Conservation (phyloP, 768 basidiomycete genomes). For the Suillus bovinus region DNA sequence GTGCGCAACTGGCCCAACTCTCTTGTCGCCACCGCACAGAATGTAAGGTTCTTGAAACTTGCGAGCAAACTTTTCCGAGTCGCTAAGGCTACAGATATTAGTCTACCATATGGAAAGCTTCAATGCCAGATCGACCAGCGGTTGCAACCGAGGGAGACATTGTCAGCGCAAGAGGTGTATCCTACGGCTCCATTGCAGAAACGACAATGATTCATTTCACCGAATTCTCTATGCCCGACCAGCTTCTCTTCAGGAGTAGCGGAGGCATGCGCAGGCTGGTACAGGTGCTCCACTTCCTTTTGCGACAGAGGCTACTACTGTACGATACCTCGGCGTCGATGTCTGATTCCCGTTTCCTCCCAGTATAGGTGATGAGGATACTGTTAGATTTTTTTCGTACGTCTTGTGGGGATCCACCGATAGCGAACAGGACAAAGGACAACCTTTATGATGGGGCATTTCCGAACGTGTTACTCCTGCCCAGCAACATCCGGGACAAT, state of each 20-base stretch:
- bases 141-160: neutral
- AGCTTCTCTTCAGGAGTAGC: slow-evolving; percentile 18
- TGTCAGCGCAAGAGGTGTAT: neutral
- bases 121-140: slow-evolving; percentile 2
- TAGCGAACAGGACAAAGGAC: no score
- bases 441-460: slow-evolving; percentile 19
- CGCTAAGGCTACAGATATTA: no score
- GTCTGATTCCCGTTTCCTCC: slow-evolving; percentile 1
- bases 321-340: slow-evolving; percentile 19
- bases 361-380: slow-evolving; percentile 11
- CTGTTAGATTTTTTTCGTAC: no score
- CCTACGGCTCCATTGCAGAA: slow-evolving; percentile 10
- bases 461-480: slow-evolving; percentile 18
- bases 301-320: slow-evolving; percentile 13
- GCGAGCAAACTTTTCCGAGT: no score
- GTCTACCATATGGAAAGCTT: no score
- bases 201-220: no score
- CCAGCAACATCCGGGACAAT: slow-evolving; percentile 16
- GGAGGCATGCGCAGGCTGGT: slow-evolving; percentile 10
- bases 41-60: no score
- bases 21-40: no score
- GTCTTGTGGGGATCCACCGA: no score
- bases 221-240: slow-evolving; percentile 21
- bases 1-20: no score
- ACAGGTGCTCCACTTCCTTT: slow-evolving; percentile 18